Conservation (phyloP, 164 flowering plant genomes). For the Vitis vinifera region DNA sequence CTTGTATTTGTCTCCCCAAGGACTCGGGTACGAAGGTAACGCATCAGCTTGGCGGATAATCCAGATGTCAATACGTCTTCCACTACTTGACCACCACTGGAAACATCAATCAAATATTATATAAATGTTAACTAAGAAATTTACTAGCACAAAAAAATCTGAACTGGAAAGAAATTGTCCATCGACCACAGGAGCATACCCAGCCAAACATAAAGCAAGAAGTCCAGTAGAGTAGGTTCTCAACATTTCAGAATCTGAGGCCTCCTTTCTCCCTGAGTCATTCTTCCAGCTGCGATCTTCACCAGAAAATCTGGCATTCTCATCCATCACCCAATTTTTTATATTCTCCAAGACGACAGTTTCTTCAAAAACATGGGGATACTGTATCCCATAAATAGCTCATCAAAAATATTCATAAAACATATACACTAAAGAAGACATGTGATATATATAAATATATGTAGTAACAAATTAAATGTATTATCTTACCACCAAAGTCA, state of each 20-base stretch:
- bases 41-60: constrained; percentile 90
- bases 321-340: constrained; percentile 86
- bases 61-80: constrained; percentile 94
- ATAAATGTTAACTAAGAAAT: neutral
- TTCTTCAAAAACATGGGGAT: constrained; percentile 90
- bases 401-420: constrained; percentile 4
- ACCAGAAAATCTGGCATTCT: constrained; percentile 36
- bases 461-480: neutral
- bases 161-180: neutral
- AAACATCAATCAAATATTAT: constrained; percentile 17
- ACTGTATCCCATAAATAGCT: constrained; percentile 44
- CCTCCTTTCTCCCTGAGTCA: constrained; percentile 34
- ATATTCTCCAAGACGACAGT: constrained; percentile 72
- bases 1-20: constrained; percentile 66
- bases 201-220: constrained; percentile 72
- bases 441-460: neutral
- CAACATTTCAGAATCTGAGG: constrained; percentile 81
- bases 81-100: constrained; percentile 78
- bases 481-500: constrained; percentile 71
- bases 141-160: constrained; percentile 2
- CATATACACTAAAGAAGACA: neutral
- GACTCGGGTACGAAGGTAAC: constrained; percentile 79
- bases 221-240: constrained; percentile 91
- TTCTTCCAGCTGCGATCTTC: constrained; percentile 46
- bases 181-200: constrained; percentile 43